Percentiles rank a stretch among this genome's conserved stretches.
phyloP scores from a whole-genome alignment of 345 rosid species.

The Corchorus capsularis region DNA sequence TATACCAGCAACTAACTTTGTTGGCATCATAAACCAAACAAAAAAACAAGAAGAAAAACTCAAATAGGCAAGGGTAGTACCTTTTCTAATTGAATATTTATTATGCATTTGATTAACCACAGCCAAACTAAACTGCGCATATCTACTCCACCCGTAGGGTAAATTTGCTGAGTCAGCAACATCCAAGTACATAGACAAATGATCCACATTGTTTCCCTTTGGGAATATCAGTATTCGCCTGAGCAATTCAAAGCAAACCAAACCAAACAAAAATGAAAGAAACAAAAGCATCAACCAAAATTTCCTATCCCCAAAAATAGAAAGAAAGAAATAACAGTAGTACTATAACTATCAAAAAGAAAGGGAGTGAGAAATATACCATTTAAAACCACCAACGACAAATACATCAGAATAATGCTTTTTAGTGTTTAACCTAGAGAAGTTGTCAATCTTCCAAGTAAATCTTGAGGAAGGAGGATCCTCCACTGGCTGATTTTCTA shows the following conservation, averaged over 20 bases:
- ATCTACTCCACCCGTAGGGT: conserved; percentile 96
- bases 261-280: conserved; percentile 24
- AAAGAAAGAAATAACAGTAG: neutral
- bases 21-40: neutral
- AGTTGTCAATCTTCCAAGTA: conserved; percentile 79
- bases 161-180: conserved; percentile 80
- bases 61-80: conserved; percentile 34
- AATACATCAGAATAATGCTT: conserved; percentile 80
- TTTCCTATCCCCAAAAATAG: neutral
- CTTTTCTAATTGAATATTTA: conserved; percentile 79
- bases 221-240: conserved; percentile 94
- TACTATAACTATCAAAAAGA: conserved; percentile 20
- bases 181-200: conserved; percentile 94
- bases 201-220: conserved; percentile 90
- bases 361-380: conserved; percentile 41
- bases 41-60: neutral
- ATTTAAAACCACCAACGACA: conserved; percentile 83
- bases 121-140: conserved; percentile 86
- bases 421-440: conserved; percentile 71
- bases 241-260: conserved; percentile 20
- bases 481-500: conserved; percentile 73
- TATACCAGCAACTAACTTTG: neutral
- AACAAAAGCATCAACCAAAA: conserved; percentile 16
- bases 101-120: conserved; percentile 77
- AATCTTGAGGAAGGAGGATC: conserved; percentile 84